These are phyloP conservation scores for Talaromyces nanjingensis DNA, from an alignment of 495 filamentous ascomycete species.

Conservation along the genomic window DNA sequence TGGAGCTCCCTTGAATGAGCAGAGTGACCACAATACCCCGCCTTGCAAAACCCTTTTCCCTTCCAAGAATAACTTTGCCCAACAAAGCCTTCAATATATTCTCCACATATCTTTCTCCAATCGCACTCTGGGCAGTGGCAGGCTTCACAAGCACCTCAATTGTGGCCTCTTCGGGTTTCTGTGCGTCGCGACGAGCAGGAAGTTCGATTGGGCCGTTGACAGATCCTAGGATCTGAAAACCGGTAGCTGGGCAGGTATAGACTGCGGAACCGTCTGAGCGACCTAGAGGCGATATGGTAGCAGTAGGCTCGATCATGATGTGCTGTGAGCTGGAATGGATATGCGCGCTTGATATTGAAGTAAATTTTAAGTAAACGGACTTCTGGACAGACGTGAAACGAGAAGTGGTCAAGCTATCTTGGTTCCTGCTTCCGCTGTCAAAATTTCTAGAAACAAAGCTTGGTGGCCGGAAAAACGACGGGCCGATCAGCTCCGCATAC, in stretches of 20 bases:
- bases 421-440: neutral
- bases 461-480: neutral
- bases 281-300: slow-evolving; percentile 45
- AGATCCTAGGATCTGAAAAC: slow-evolving; percentile 73
- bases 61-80: slow-evolving; percentile 25
- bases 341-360: neutral
- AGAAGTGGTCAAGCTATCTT: neutral
- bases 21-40: slow-evolving; percentile 38
- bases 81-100: slow-evolving; percentile 24
- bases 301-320: slow-evolving; percentile 32
- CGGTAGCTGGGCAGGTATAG: slow-evolving; percentile 59
- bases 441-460: neutral
- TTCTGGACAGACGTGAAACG: neutral
- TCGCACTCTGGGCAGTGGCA: slow-evolving; percentile 53
- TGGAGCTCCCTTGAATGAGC: slow-evolving; percentile 42
- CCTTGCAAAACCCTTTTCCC: slow-evolving; percentile 29
- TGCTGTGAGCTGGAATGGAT: neutral
- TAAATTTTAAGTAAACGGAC: neutral
- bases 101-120: slow-evolving; percentile 60
- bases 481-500: neutral
- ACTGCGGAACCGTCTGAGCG: slow-evolving; percentile 84
- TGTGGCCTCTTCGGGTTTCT: slow-evolving; percentile 81
- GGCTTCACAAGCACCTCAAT: slow-evolving; percentile 89
- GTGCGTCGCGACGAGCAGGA: slow-evolving; percentile 62
- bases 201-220: slow-evolving; percentile 94